Base-by-base conservation (phyloP, 2,329 filamentous ascomycete species). In the Cryoendolithus antarcticus region DNA sequence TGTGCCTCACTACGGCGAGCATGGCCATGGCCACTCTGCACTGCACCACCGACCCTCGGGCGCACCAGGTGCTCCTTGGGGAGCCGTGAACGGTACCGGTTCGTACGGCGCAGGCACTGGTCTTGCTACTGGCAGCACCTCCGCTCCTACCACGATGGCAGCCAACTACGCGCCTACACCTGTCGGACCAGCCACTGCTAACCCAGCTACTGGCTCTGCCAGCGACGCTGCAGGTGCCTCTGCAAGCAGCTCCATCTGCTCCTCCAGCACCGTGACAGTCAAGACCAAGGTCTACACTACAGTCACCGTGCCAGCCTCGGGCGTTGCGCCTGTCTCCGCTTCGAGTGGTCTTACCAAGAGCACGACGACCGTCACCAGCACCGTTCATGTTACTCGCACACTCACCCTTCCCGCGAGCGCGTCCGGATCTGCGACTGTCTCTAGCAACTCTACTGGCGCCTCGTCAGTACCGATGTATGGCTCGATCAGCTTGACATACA, bases 351-450 rank as follows among this genome's bases (percentile, higher is more conserved):
- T 40, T 33, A 38, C 42, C 41, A 41, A 35, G 31, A 44, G 38
- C 12, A 29, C 35, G n/a, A 19, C 13, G 9, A 65, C 63, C 36
- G 58, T 59, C 28, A 62, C 59, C 33, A 56, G 60, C 45, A 58
- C 59, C 42, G 57, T 64, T 36, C 62, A 62, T 27, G 54, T 64
- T 38, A 65, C 62, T 27, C 58, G 63, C 35, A 50, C 48, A 29
- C 41, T 48, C 21, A 48, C 46, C 24, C 35, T n/a, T 7, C 27
- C 35, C 32, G 30, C 44, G n/a, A 33, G 27, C 29, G 39, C 35
- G 34, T 27, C 32, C 13, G 32, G 35, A 4, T 30, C 32, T 12
- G 24, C 11, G 28, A 42, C 21, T 11, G 30, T 27, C 11, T 12
- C 11, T 9, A 42, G 29, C 13, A 29, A 30, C 1, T 35, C 30